Percentiles rank a stretch among this genome's conserved stretches.
Evolutionary conservation across 371 early-diverging fungal genomes (phyloP).

Genomic region (Rhizopus sp.): DNA sequence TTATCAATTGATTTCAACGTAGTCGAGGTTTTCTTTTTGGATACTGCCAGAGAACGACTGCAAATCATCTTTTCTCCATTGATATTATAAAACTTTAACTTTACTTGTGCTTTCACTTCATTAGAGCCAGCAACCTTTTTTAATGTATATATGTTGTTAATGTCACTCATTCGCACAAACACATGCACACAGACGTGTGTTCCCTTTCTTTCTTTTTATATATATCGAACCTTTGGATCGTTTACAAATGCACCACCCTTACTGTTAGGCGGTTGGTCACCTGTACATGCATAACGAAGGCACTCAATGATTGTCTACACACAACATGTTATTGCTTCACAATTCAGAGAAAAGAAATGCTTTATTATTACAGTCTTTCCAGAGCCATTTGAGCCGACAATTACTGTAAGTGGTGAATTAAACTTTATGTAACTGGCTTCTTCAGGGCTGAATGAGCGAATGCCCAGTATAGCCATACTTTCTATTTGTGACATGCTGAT

Average conservation of each 20-base stretch:
- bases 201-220: neutral
- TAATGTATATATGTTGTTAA: neutral
- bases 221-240: slow-evolving; percentile 89
- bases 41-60: slow-evolving; percentile 80
- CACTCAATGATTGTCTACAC: slow-evolving; percentile 95
- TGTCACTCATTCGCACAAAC: neutral
- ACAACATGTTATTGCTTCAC: neutral
- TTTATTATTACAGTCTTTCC: slow-evolving; percentile 86
- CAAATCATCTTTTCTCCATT: slow-evolving; percentile 76
- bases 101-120: slow-evolving; percentile 96
- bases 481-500: slow-evolving; percentile 70
- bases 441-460: slow-evolving; percentile 95
- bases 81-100: slow-evolving; percentile 84
- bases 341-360: neutral
- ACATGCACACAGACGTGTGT: neutral
- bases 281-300: slow-evolving; percentile 97
- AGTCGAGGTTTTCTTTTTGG: slow-evolving; percentile 65
- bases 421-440: slow-evolving; percentile 84
- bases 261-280: slow-evolving; percentile 94
- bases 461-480: slow-evolving; percentile 87
- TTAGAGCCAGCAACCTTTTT: slow-evolving; percentile 76
- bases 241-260: slow-evolving; percentile 95
- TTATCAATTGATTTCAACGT: slow-evolving; percentile 90
- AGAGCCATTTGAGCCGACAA: slow-evolving; percentile 98
- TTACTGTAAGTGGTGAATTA: slow-evolving; percentile 95